Evolutionary conservation across 2,329 filamentous ascomycete species (phyloP).

Genomic region (Claviceps paspali): DNA sequence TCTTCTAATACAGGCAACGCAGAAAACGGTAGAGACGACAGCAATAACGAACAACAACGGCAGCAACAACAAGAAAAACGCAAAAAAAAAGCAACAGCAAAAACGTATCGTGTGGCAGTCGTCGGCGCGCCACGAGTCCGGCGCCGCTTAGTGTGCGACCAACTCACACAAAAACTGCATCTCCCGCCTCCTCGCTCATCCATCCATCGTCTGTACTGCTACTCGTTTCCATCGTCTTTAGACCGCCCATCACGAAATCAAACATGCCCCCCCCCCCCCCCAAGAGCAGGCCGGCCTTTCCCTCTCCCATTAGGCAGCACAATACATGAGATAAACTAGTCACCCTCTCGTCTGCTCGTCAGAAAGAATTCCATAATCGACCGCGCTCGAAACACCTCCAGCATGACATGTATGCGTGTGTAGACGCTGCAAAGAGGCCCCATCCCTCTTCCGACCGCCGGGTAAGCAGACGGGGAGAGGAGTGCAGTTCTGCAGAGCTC

Average conservation of each 20-base stretch:
- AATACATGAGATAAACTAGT: conserved; percentile 18
- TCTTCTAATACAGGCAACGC: conserved; percentile 3
- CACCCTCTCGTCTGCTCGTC: conserved; percentile 2
- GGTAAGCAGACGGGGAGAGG: background rate
- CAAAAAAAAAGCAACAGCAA: conserved; percentile 28
- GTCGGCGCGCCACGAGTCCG: conserved; percentile 23
- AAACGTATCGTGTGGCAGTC: conserved; percentile 33
- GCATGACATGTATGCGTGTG: background rate
- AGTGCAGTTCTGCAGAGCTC: background rate
- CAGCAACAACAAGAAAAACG: conserved; percentile 11
- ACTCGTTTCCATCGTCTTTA: conserved; percentile 16
- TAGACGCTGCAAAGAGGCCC: conserved; percentile 1
- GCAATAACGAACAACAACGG: conserved; percentile 15
- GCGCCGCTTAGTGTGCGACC: conserved; percentile 9
- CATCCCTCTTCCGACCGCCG: conserved; percentile 6
- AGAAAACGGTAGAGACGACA: conserved; percentile 24
- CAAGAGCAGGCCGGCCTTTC: conserved; percentile 18
- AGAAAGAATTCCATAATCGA: conserved; percentile 1
- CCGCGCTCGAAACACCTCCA: conserved; percentile 1
- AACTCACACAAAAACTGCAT: conserved; percentile 9
- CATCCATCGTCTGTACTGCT: conserved; percentile 8
- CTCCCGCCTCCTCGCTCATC: conserved; percentile 9
- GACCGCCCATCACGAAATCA: conserved; percentile 11
- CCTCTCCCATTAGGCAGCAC: conserved; percentile 14
- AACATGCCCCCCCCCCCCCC: no score